Evolutionary conservation across 2,329 filamentous ascomycete species (phyloP).

Genomic region (Fusarium tuaranense): DNA sequence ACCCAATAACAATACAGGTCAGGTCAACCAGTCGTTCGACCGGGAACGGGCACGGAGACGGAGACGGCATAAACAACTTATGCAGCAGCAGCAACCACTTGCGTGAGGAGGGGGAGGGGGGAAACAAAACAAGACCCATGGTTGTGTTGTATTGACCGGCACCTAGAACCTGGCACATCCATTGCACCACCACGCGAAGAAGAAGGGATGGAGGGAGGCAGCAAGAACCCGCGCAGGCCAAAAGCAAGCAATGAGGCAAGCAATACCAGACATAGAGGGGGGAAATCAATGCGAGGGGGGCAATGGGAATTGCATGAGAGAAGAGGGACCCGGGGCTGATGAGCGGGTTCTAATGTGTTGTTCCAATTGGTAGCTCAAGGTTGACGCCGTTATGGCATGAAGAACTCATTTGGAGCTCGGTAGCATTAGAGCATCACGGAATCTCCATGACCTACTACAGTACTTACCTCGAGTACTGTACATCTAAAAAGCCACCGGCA

Average conservation of each 20-base stretch:
- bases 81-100: constrained; percentile 1
- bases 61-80: not conserved
- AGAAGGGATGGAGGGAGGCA: not conserved
- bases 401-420: not conserved
- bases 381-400: constrained; percentile 3
- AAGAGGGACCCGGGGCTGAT: not conserved
- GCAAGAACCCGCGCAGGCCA: not conserved
- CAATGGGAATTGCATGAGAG: not conserved
- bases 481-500: not conserved
- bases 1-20: constrained; percentile 9
- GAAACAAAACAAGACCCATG: not conserved
- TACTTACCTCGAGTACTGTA: not conserved
- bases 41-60: constrained; percentile 1
- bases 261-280: not conserved
- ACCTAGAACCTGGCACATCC: constrained; percentile 11
- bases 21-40: constrained; percentile 18
- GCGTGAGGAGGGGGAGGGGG: not conserved
- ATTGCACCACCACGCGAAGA: constrained; percentile 15
- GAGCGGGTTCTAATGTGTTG: not conserved
- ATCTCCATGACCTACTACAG: not conserved
- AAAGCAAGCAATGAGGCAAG: not conserved
- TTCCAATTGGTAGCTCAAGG: not conserved
- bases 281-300: constrained; percentile 2
- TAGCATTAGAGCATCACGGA: not conserved
- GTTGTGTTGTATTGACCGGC: not conserved